Evolutionary conservation across 495 filamentous ascomycete species (phyloP).

Genomic region (Aspergillus steynii): DNA sequence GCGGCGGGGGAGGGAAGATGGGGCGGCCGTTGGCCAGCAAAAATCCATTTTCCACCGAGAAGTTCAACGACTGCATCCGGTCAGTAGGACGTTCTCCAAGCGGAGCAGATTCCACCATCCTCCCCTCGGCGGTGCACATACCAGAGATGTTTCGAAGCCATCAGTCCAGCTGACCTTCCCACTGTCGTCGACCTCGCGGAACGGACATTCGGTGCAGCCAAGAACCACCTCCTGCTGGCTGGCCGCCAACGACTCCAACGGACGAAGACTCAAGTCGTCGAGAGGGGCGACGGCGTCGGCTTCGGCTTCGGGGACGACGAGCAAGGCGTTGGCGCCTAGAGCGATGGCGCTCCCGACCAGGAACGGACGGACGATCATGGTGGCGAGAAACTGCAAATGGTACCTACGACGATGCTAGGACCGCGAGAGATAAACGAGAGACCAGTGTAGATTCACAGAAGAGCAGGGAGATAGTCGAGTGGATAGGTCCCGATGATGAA

Average conservation of each 20-base stretch:
- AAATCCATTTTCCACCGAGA: constrained; percentile 41
- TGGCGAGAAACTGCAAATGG: constrained; percentile 13
- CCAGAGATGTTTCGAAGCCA: constrained; percentile 38
- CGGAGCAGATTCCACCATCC: neutral
- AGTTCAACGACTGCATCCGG: constrained; percentile 36
- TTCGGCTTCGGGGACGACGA: constrained; percentile 46
- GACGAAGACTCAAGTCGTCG: constrained; percentile 29
- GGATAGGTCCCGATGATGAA: neutral
- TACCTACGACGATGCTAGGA: neutral
- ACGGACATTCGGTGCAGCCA: constrained; percentile 49
- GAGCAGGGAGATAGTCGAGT: neutral
- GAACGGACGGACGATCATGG: constrained; percentile 47
- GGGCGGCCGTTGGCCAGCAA: constrained; percentile 49
- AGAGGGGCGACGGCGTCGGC: constrained; percentile 26
- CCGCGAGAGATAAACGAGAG: neutral
- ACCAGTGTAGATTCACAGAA: neutral
- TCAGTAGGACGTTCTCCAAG: constrained; percentile 16
- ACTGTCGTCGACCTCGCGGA: constrained; percentile 34
- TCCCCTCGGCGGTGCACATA: constrained; percentile 22
- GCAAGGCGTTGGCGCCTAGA: constrained; percentile 46
- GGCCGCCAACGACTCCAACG: constrained; percentile 30
- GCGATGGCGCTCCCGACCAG: constrained; percentile 43
- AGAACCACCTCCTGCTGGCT: constrained; percentile 37
- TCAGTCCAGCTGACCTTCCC: constrained; percentile 39
- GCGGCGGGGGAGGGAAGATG: constrained; percentile 49